A percentile compares a stretch with the other conserved stretches of the same genome.
These are phyloP conservation scores for Fusarium paranaense DNA, from an alignment of 2,329 filamentous ascomycete genomes.

Conservation along the genomic window DNA sequence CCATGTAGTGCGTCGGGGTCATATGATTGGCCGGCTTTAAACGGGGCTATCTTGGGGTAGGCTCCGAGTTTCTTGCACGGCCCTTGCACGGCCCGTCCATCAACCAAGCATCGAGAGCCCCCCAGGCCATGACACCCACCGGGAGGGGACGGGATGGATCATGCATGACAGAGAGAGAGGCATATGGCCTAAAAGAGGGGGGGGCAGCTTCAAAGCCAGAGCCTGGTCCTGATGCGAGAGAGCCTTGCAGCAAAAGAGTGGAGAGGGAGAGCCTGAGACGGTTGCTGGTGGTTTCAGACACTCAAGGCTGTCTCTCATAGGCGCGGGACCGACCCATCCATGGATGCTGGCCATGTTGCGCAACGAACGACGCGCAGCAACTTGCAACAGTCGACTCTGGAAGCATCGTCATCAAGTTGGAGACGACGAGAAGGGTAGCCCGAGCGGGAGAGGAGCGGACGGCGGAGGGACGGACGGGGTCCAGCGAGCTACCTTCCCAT, in stretches of 20 bases:
- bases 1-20: slow-evolving; percentile 36
- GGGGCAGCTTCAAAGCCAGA: neutral
- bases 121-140: slow-evolving; percentile 23
- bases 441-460: slow-evolving; percentile 26
- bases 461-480: slow-evolving; percentile 17
- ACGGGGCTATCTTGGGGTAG: slow-evolving; percentile 24
- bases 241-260: slow-evolving; percentile 13
- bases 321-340: slow-evolving; percentile 2
- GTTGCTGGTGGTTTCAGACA: slow-evolving; percentile 26
- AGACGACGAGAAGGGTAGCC: neutral
- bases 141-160: slow-evolving; percentile 35
- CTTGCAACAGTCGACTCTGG: neutral
- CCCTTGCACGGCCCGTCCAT: slow-evolving; percentile 30
- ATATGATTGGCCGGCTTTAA: slow-evolving; percentile 49
- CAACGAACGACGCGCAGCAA: neutral
- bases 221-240: neutral
- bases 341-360: slow-evolving; percentile 3
- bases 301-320: slow-evolving; percentile 22
- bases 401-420: neutral
- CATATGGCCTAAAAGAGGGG: slow-evolving; percentile 25
- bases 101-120: slow-evolving; percentile 23
- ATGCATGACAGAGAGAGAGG: slow-evolving; percentile 35
- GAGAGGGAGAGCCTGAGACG: slow-evolving; percentile 24
- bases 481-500: slow-evolving; percentile 19
- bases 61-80: slow-evolving; percentile 35